Base-by-base conservation (phyloP, 345 rosid species). In the Eucalyptus sp. region DNA sequence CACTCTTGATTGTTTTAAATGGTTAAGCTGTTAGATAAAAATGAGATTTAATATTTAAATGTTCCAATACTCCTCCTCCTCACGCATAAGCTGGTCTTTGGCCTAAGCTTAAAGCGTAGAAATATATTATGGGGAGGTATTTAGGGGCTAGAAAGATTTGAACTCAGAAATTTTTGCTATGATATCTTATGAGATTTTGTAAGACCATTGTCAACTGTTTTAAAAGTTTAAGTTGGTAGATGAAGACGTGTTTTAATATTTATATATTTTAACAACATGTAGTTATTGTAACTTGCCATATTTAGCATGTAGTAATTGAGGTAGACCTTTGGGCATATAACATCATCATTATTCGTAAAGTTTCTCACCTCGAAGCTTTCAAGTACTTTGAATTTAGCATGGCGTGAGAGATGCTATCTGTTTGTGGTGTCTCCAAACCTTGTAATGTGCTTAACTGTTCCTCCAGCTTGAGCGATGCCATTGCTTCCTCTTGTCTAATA, bases 31-130 rank as follows among this genome's bases (percentile, higher is more conserved):
- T 52, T 20, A 52, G 10, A 18, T 52, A 10, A 52, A 52, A 52
- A 52, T 18, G 1, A 52, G 5, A 52, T 52, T 52, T 52, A 52
- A 52, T 18, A 52, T 1, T 52, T 20, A 52, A 52, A 52, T 52
- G 2, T 18, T 52, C 10, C 10, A 52, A 52, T 52, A 20, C 58
- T 8, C 25, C 56, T 52, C 56, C 41, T 52, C 2, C 25, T 52
- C 58, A 52, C 0, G 0, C 0, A 52, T 52, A 20, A 10, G 0
- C 0, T 52, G 0, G 0, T 52, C 58, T 18, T 52, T 20, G 41
- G 41, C 41, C 41, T 37, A 37, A 37, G 41, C 41, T 37, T 37
- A 37, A 37, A 37, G 41, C 41, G 41, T 37, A 37, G 41, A 37
- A 37, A 37, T 52, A 52, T 52, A 0, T 52, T 52, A 52, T 24